Evolutionary conservation across 306 rosid species (phyloP), one percentile per base, ranked within the genome.

Genomic region (Luffa acutangula): DNA sequence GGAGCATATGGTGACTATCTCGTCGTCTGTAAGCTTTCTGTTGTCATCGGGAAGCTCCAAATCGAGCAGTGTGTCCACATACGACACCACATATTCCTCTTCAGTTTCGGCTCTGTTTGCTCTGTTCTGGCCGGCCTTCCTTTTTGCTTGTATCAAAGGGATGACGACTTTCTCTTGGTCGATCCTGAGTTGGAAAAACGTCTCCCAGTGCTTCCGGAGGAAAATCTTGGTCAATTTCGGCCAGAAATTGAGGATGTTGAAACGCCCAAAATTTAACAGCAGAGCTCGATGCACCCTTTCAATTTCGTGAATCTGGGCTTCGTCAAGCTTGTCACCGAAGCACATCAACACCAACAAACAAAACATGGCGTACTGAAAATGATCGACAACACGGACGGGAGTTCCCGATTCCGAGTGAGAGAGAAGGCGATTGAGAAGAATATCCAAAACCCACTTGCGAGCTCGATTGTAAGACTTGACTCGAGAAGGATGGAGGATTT

Each of bases 41-140:
- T 83, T 89, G 58, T 49, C 76, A 1, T 83, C 82, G 0, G 88
- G 80, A 0, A 85, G 77, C 53, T 78, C 76, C 78, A 84, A 39
- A 39, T 85, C 93, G 37, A 82, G 84, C 17, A 89, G 83, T 7
- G 89, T 80, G 79, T 87, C 90, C n/a, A 84, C 84, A 70, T 89
- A 89, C 17, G 86, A 80, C 54, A 78, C 56, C 42, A 84, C 81
- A 6, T 17, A 63, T 46, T n/a, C 49, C 41, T 31, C 82, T 15
- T 58, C 66, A 4, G 20, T 67, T 34, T 51, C 36, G 20, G 18
- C 62, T 21, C 33, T 18, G 56, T 10, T 39, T 20, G 53, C 17
- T 59, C 69, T 14, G 49, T 64, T 73, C 69, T 54, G 76, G 76
- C 0, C 53, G 76, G 37, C 33, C 13, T 59, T 59, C 65, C 36